Percentiles rank a stretch among this genome's conserved stretches.
Evolutionary conservation across 2,329 filamentous ascomycete species (phyloP).

Genomic region (Diaporthe vexans): DNA sequence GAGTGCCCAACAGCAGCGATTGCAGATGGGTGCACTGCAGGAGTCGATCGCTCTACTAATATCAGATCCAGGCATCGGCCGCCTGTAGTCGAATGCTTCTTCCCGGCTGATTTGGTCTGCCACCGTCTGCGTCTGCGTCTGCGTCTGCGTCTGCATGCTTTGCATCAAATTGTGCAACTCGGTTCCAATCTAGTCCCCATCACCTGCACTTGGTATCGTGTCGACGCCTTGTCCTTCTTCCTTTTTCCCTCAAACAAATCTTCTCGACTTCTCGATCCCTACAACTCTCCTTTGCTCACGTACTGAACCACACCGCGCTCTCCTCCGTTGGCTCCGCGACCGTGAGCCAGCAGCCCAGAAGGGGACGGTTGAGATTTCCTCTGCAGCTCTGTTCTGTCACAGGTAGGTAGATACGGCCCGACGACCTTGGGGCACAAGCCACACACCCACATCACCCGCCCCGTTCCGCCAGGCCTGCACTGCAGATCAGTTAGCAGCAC

Average conservation of each 20-base stretch:
- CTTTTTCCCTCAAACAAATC: background rate
- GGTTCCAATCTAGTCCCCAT: constrained; percentile 16
- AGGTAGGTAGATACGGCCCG: background rate
- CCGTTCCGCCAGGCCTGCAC: constrained; percentile 17
- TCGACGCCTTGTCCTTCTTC: background rate
- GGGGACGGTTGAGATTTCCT: background rate
- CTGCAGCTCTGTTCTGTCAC: background rate
- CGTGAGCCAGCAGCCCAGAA: background rate
- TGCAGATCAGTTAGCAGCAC: constrained; percentile 26
- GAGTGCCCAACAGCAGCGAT: constrained; percentile 9
- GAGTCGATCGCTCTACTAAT: constrained; percentile 29
- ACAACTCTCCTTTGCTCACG: background rate
- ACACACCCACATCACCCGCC: constrained; percentile 6
- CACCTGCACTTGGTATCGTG: background rate
- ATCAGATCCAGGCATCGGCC: constrained; percentile 30
- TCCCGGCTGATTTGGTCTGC: constrained; percentile 9
- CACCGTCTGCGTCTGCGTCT: no score
- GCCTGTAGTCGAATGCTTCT: constrained; percentile 10
- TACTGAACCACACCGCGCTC: background rate
- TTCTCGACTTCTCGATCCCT: background rate
- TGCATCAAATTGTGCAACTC: constrained; percentile 32
- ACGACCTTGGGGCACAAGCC: background rate
- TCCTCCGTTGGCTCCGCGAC: background rate
- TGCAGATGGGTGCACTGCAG: constrained; percentile 11
- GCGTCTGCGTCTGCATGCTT: background rate